Percentiles rank a stretch among this genome's conserved stretches.
These are phyloP conservation scores for Vinca minor DNA, from an alignment of 257 asterid species.

Conservation along the genomic window DNA sequence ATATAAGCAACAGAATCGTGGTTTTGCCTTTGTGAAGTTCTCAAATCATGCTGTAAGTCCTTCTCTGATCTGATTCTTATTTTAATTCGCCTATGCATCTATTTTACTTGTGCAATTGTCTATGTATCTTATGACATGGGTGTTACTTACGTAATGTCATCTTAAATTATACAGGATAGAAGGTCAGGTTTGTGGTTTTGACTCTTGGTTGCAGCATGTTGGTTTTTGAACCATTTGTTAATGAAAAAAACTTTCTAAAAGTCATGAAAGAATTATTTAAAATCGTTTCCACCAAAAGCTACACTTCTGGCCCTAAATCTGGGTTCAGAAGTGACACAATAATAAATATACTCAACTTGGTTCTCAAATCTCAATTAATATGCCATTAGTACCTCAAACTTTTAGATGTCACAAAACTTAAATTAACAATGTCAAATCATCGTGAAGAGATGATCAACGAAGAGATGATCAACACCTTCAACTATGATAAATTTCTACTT, in stretches of 20 bases:
- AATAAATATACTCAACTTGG: neutral
- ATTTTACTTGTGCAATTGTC: conserved; percentile 2
- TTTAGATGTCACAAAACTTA: neutral
- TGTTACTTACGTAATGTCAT: conserved; percentile 57
- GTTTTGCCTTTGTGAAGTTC: conserved; percentile 84
- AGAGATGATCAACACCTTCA: neutral
- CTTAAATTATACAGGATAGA: conserved; percentile 74
- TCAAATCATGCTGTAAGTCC: conserved; percentile 76
- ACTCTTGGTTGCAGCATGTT: conserved; percentile 65
- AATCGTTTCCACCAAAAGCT: conserved; percentile 2
- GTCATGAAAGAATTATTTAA: conserved; percentile 1
- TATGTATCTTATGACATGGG: conserved; percentile 22
- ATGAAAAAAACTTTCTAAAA: conserved; percentile 22
- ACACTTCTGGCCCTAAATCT: conserved; percentile 5
- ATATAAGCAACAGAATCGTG: conserved; percentile 68
- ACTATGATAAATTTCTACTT: neutral
- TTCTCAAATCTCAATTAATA: neutral
- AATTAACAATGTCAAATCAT: conserved; percentile 5
- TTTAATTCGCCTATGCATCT: conserved; percentile 13
- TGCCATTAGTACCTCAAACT: neutral
- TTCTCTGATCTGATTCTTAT: conserved; percentile 12
- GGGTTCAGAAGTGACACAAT: conserved; percentile 2
- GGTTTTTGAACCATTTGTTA: conserved; percentile 36
- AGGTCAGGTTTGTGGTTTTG: conserved; percentile 87
- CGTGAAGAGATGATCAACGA: too few species aligned